These are phyloP conservation scores for Myxozyma sirexii DNA, from an alignment of 805 yeast species.

Conservation along the genomic window DNA sequence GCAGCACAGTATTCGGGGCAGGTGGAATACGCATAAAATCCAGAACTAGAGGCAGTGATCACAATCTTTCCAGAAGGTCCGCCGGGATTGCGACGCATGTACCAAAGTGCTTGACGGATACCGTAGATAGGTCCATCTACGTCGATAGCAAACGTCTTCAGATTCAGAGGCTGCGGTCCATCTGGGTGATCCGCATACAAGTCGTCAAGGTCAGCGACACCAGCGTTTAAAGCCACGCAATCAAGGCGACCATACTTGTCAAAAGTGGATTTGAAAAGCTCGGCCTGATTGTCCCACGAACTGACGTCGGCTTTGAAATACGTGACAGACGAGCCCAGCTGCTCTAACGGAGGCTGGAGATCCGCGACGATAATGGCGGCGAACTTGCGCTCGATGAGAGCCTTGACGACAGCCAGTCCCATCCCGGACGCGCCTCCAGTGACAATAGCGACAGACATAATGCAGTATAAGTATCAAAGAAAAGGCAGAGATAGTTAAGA, in stretches of 20 bases:
- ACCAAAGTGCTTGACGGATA: neutral
- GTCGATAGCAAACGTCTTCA: neutral
- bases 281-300: conserved; percentile 7
- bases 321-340: neutral
- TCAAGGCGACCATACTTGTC: neutral
- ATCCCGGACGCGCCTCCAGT: conserved; percentile 7
- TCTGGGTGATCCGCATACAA: neutral
- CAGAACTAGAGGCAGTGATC: conserved; percentile 1
- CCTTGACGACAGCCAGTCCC: neutral
- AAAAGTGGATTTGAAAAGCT: conserved; percentile 1
- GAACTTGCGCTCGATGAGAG: neutral
- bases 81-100: conserved; percentile 3
- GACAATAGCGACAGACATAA: conserved; percentile 1
- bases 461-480: neutral
- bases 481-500: neutral
- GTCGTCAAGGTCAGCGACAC: conserved; percentile 4
- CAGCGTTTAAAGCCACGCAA: conserved; percentile 7
- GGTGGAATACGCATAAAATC: neutral
- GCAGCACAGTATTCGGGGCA: conserved; percentile 1
- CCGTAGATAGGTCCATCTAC: neutral
- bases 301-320: conserved; percentile 1
- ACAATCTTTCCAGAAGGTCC: neutral
- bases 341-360: neutral
- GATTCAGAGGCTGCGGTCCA: neutral
- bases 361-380: neutral